These are phyloP conservation scores for Phyllosticta capitalensis DNA, from an alignment of 2,329 filamentous ascomycete species.

Conservation along the genomic window DNA sequence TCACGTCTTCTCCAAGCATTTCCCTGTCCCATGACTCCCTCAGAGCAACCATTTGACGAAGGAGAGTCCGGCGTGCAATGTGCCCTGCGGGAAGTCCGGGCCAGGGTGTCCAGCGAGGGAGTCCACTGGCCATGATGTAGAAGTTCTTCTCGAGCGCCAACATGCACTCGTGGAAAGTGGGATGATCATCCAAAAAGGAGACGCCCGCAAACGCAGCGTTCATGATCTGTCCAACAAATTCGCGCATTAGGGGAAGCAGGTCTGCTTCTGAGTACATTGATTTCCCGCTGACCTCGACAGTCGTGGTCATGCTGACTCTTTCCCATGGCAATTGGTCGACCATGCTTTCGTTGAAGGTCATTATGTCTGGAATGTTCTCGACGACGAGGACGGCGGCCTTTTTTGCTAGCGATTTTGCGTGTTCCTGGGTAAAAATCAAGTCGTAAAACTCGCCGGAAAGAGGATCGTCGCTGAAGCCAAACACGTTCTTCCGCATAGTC, in stretches of 20 bases:
- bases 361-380: slow-evolving; percentile 43
- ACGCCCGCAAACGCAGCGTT: slow-evolving; percentile 44
- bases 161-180: slow-evolving; percentile 45
- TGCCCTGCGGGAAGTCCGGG: slow-evolving; percentile 42
- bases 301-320: slow-evolving; percentile 37
- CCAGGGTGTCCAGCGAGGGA: slow-evolving; percentile 47
- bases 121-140: slow-evolving; percentile 43
- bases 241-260: slow-evolving; percentile 39
- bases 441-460: slow-evolving; percentile 22
- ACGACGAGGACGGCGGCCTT: slow-evolving; percentile 32
- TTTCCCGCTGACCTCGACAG: slow-evolving; percentile 31
- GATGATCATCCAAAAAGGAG: slow-evolving; percentile 43
- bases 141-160: slow-evolving; percentile 47
- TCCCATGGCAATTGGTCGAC: slow-evolving; percentile 58
- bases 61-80: slow-evolving; percentile 23
- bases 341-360: slow-evolving; percentile 49
- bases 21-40: slow-evolving; percentile 24
- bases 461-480: slow-evolving; percentile 14
- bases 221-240: slow-evolving; percentile 46
- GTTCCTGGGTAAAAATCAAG: slow-evolving; percentile 40
- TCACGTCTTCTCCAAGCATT: slow-evolving; percentile 18
- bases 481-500: not conserved
- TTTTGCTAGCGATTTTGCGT: slow-evolving; percentile 34
- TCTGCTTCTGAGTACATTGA: slow-evolving; percentile 41
- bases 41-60: slow-evolving; percentile 18